Evolutionary conservation across 2,329 filamentous ascomycete species (phyloP).

Genomic region (Diplodia intermedia): DNA sequence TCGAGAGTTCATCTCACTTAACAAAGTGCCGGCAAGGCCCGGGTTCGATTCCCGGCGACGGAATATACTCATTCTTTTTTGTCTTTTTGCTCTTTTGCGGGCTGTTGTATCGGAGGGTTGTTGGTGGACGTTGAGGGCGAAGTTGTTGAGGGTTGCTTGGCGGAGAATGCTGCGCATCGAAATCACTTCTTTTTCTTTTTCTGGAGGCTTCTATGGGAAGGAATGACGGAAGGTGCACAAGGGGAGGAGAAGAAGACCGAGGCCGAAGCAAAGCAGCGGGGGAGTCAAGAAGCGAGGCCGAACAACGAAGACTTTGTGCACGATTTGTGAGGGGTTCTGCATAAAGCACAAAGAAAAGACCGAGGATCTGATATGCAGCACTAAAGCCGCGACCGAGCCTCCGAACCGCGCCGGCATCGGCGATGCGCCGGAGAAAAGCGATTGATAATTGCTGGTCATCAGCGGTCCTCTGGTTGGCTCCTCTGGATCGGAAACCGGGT

Average conservation of each 20-base stretch:
- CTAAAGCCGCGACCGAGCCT: not conserved
- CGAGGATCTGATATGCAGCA: slow-evolving; percentile 18
- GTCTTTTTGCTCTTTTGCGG: too few species aligned
- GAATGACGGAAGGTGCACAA: not conserved
- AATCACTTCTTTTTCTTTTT: not conserved
- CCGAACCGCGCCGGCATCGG: slow-evolving; percentile 12
- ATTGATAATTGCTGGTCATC: slow-evolving; percentile 19
- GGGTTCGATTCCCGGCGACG: slow-evolving; percentile 31
- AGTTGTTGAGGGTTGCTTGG: not conserved
- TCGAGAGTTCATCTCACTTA: slow-evolving; percentile 8
- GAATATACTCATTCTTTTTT: slow-evolving; percentile 2
- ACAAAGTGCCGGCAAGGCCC: slow-evolving; percentile 27
- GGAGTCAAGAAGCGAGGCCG: not conserved
- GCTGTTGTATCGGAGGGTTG: too few species aligned
- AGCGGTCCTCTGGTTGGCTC: slow-evolving; percentile 20
- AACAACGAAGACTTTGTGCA: not conserved
- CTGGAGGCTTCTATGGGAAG: not conserved
- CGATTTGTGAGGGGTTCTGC: not conserved
- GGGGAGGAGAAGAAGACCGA: slow-evolving; percentile 1
- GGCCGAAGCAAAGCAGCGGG: not conserved
- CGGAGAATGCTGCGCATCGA: not conserved
- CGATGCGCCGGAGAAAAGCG: slow-evolving; percentile 13
- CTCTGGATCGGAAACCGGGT: not conserved
- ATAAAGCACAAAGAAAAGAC: not conserved
- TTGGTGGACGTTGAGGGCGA: not conserved